Base-by-base conservation (phyloP, 2,329 filamentous ascomycete genomes). In the Penicillium sp. region DNA sequence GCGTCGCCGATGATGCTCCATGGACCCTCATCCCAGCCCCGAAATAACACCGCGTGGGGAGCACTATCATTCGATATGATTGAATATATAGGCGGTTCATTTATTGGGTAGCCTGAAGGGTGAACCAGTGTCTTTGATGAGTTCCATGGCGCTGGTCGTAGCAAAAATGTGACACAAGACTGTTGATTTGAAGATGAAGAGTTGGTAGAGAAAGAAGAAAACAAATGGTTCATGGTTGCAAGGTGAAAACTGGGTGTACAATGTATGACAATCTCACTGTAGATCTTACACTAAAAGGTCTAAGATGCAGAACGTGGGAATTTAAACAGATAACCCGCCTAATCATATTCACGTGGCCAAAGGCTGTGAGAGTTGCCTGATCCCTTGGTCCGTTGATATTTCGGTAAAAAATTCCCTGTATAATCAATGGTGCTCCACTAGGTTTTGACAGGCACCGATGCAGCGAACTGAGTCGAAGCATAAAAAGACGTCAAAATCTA, bases 81-180 rank as follows among this genome's bases (percentile, higher is more conserved):
- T 2, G 51, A 43, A 25, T 44, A 54, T 12, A 49, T 28, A 6
- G 51, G 51, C 2, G 51, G 51, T n/a, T 36, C 44, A 11, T 49
- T 37, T 5, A 30, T 30, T 10, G 51, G 44, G 22, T 42, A 44
- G 37, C 31, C 36, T 33, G 36, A 9, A 35, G 44, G 44, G 30
- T 54, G 51, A 12, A 54, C 37, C 19, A 54, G 6, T 5, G 16
- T 49, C 19, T 49, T 49, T 30, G n/a, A 25, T 19, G 36, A 30
- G 36, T 54, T 37, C 44, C 44, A 28, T 14, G 54, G 38, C 9
- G 47, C 54, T 10, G 41, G n/a, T 28, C 49, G 49, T 7, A 51
- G n/a, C 1, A 33, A 38, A 3, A 51, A 44, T 10, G 41, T 38
- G 31, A 11, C 25, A 36, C 14, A 50, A 30, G 25, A 17, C n/a